Evolutionary conservation across 2,329 filamentous ascomycete genomes (phyloP).

Genomic region (Alternaria gaisen): DNA sequence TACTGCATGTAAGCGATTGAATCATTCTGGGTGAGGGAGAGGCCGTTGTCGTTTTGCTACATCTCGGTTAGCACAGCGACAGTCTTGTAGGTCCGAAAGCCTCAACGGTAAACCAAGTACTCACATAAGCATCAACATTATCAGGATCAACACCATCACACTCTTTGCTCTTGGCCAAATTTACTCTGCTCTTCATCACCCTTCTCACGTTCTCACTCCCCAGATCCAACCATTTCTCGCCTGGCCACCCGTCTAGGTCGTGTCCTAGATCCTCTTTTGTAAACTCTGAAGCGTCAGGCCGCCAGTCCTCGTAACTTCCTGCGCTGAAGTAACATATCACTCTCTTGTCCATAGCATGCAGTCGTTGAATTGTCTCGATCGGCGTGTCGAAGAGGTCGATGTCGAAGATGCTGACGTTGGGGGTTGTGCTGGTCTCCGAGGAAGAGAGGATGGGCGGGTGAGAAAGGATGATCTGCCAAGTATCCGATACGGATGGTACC

Average conservation of each 20-base stretch:
- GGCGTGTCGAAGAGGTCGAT: slow-evolving; percentile 67
- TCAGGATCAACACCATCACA: slow-evolving; percentile 76
- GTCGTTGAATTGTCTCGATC: slow-evolving; percentile 55
- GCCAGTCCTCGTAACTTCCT: slow-evolving; percentile 72
- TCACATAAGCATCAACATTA: slow-evolving; percentile 72
- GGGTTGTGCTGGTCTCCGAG: slow-evolving; percentile 52
- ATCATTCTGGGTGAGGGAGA: slow-evolving; percentile 65
- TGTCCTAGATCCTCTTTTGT: slow-evolving; percentile 64
- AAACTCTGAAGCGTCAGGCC: slow-evolving; percentile 67
- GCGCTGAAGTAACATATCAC: slow-evolving; percentile 81
- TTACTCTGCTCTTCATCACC: slow-evolving; percentile 70
- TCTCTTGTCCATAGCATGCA: slow-evolving; percentile 64
- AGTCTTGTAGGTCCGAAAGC: not conserved
- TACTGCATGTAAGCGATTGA: slow-evolving; percentile 68
- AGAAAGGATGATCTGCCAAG: slow-evolving; percentile 70
- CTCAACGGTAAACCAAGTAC: slow-evolving; percentile 14
- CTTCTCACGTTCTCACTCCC: slow-evolving; percentile 65
- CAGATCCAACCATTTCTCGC: slow-evolving; percentile 73
- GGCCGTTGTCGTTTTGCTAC: slow-evolving; percentile 66
- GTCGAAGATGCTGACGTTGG: slow-evolving; percentile 67
- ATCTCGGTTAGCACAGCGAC: not conserved
- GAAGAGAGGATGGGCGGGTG: slow-evolving; percentile 34
- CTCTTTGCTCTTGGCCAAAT: slow-evolving; percentile 67
- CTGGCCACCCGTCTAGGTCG: slow-evolving; percentile 69
- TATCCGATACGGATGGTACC: slow-evolving; percentile 62